Base-by-base conservation (phyloP, 2,329 filamentous ascomycete species). In the Fusarium xylarioides region DNA sequence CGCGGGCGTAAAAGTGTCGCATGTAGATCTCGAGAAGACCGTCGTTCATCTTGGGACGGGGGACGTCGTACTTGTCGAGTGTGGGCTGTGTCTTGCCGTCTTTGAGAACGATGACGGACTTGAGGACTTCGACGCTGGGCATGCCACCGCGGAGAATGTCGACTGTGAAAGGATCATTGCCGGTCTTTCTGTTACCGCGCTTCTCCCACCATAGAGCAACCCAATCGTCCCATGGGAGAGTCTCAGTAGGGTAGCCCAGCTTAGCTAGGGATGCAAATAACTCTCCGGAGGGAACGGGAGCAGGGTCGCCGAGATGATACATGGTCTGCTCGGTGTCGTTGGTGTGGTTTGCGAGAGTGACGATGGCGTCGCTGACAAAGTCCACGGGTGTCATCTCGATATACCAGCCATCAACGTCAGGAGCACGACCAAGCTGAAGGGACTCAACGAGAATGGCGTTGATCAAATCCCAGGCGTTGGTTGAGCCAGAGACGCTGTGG, bases 301-400 rank as follows among this genome's bases (percentile, higher is more conserved):
- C 86, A 7, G 93, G 89, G 73, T 95, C 92, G 11, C 93, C 93
- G 1, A 95, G 84, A 75, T 95, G 93, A 81, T 93, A 94, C 12
- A 95, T 82, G 0, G 86, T 86, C 76, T 93, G 91, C 15, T 90
- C 85, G 2, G 86, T 85, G 40, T 91, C 85, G 43, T 90, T 85
- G 1, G 83, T 87, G 66, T 93, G 87, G 73, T 91, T 90, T 44
- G 91, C 87, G 26, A 95, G 86, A 23, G 92, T 89, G 30, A 93
- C 84, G 73, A 95, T 93, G 8, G 92, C 90, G 71, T 90, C 90
- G 82, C 91, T 93, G 66, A 95, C 92, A 76, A 93, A 95, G 81
- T 95, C 93, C 19, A 94, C 93, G 0, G 93, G 93, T 0, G 93
- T 95, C 93, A 95, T 95, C 82, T 95, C 93, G 3, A 92, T 89